Evolutionary conservation across 106 monocot species (phyloP).

Genomic region (Acanthochlamys bracteata): DNA sequence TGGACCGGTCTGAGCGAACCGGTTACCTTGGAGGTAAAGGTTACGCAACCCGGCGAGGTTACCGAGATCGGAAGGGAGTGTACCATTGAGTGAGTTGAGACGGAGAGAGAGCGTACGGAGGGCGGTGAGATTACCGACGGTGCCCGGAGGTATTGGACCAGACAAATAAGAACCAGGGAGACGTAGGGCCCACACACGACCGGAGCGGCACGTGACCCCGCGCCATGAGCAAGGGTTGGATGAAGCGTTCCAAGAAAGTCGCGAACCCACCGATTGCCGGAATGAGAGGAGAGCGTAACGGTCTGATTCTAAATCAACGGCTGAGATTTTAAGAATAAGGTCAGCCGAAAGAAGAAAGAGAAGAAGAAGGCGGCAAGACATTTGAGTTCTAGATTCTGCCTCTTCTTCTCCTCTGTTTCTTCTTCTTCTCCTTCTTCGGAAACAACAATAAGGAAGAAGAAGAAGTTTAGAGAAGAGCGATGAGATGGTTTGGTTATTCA

Average conservation of each 20-base stretch:
- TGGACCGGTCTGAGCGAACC: constrained; percentile 28
- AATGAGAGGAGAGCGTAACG: constrained; percentile 39
- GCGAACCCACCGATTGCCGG: constrained; percentile 35
- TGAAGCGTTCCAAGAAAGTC: constrained; percentile 34
- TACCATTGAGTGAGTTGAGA: constrained; percentile 55
- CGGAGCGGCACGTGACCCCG: constrained; percentile 41
- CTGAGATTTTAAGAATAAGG: too few species aligned
- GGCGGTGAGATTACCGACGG: constrained; percentile 52
- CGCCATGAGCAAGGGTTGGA: constrained; percentile 51
- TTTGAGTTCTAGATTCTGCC: too few species aligned
- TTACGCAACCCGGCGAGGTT: constrained; percentile 31
- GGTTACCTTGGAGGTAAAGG: constrained; percentile 17
- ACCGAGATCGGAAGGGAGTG: constrained; percentile 55
- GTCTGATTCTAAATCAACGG: constrained; percentile 37
- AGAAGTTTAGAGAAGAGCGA: too few species aligned
- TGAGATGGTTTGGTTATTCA: too few species aligned
- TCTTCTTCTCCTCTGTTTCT: too few species aligned
- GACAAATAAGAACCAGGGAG: constrained; percentile 61
- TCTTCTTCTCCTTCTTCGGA: too few species aligned
- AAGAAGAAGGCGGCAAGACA: too few species aligned
- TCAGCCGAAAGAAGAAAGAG: too few species aligned
- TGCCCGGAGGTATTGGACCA: constrained; percentile 49
- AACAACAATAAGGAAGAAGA: too few species aligned
- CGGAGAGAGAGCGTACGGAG: constrained; percentile 65
- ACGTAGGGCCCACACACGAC: constrained; percentile 48